phyloP scores from a whole-genome alignment of 2,329 filamentous ascomycete genomes.

The Ophiostoma fasciatum region DNA sequence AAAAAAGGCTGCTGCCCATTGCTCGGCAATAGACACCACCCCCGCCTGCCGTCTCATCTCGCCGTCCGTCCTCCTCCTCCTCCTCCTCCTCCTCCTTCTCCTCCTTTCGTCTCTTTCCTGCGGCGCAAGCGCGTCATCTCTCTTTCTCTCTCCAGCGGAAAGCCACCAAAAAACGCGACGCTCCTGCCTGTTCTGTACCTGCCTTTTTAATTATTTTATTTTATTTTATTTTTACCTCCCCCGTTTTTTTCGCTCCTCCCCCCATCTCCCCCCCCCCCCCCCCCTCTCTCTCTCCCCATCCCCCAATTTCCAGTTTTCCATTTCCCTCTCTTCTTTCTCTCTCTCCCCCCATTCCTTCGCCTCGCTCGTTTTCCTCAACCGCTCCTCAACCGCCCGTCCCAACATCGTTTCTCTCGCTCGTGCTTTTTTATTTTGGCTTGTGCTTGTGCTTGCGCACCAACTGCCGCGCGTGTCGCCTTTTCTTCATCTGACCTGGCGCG shows the following conservation, averaged over 20 bases:
- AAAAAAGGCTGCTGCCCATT: no score
- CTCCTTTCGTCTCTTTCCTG: no score
- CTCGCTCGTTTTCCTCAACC: not conserved
- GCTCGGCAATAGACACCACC: no score
- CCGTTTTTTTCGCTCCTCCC: not conserved
- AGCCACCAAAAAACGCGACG: no score
- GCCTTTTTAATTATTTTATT: no score
- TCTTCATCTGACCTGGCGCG: not conserved
- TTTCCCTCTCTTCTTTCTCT: not conserved
- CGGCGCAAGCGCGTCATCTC: no score
- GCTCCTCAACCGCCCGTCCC: not conserved
- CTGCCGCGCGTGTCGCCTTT: constrained; percentile 1
- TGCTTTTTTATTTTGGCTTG: not conserved
- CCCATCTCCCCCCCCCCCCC: not conserved
- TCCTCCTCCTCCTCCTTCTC: no score
- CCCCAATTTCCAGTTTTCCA: not conserved
- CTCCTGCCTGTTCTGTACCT: no score
- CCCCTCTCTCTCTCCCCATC: not conserved
- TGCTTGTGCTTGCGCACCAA: not conserved
- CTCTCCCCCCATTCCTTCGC: not conserved
- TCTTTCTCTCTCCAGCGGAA: no score
- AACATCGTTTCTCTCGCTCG: not conserved
- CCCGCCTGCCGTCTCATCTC: no score
- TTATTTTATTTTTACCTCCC: no score
- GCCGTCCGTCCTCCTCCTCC: no score